Evolutionary conservation across 768 basidiomycete species (phyloP), one percentile per base, ranked within the genome.

Genomic region (Kwoniella sp.): DNA sequence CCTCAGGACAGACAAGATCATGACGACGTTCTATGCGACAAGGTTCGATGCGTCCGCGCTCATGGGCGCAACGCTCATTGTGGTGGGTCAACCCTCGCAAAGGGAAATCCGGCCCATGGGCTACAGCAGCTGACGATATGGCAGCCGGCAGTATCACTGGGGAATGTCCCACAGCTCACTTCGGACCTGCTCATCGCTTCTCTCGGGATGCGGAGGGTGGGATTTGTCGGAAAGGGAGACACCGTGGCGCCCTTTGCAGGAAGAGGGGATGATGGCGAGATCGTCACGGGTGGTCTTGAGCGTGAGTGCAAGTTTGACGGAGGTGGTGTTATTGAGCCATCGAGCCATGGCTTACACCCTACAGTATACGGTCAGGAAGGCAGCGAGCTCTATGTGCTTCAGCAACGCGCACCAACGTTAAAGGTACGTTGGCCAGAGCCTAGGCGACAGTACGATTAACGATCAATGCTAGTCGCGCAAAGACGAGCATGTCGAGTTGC

Each of bases 331-430:
- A n/a, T n/a, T n/a, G n/a, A n/a, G n/a, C n/a, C n/a, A n/a, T n/a
- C n/a, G n/a, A n/a, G n/a, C n/a, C n/a, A n/a, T n/a, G n/a, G n/a
- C 29, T 27, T 26, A 17, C 14, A 2, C 22, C 19, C 5, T 10
- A 6, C 62, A 89, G 87, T 89, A 7, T 89, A 83, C 62, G 84
- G 85, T 6, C 78, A 77, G 38, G 65, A 76, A 27, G 77, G 76
- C 4, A 59, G 73, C 43, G 70, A 79, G 38, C 52, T 89, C n/a
- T 76, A 81, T 31, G 77, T 87, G 40, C 70, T 89, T 15, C 88
- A 88, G 63, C 88, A 89, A 62, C 76, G 87, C 51, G 88, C 88
- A 17, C 88, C 88, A 14, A 81, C 82, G 2, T 72, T 89, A 50
- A 87, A 87, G 78, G 88, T 86, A 55, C 31, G 77, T 31, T 34